Base-by-base conservation (phyloP, 176 grass and related monocot species). In the Carex parvula region DNA sequence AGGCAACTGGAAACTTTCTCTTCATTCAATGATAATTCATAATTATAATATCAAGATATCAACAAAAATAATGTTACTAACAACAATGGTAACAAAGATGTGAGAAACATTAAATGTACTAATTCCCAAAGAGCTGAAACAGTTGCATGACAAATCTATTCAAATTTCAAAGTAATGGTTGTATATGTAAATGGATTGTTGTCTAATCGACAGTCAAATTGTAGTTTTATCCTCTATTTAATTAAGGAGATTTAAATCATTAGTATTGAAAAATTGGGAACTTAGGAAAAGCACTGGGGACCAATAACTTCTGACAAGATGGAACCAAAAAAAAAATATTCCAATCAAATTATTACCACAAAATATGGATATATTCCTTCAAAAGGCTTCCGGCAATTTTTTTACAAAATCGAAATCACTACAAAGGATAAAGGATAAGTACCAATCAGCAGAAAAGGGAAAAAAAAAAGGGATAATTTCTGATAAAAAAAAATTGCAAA, bases 391-490 rank as follows among this genome's bases (percentile, higher is more conserved):
- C 1, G 46, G 46, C 46, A 50, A 50, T 50, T 50, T 48, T 63
- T 64, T 44, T 44, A 72, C 30, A 68, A 71, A 12, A n/a, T 7
- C 20, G 7, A 62, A 69, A 41, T 69, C 14, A 37, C 29, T 41
- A 39, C 30, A 69, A 8, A 62, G 20, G 1, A 26, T 26, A 26
- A 26, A 26, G 26, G 35, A 73, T 4, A 73, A 50, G 70, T 77
- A 20, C 20, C 50, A 78, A 78, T 78, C 73, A 57, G 26, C 73
- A 78, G 15, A 22, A 57, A 56, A 55, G 73, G 21, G n/a, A n/a
- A n/a, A n/a, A n/a, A n/a, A n/a, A n/a, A n/a, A n/a, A n/a, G n/a
- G n/a, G n/a, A n/a, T n/a, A n/a, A n/a, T n/a, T n/a, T n/a, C n/a
- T n/a, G n/a, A n/a, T n/a, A n/a, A n/a, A n/a, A 39, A 64, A 3